Evolutionary conservation across 495 filamentous ascomycete species (phyloP), one percentile per base, ranked within the genome.

Genomic region (Emericellopsis terricola): DNA sequence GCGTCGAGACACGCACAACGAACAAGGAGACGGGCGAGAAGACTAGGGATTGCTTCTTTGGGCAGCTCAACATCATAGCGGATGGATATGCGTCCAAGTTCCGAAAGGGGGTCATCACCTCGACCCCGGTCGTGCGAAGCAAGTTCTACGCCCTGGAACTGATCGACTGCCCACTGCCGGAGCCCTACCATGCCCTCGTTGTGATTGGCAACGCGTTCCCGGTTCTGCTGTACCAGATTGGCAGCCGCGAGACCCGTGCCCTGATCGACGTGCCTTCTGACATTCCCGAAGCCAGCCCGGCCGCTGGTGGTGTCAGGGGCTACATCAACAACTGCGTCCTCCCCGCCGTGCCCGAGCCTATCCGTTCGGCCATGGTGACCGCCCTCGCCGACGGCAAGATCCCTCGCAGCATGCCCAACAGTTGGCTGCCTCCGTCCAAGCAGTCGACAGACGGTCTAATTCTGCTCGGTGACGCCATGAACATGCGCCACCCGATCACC

Each of bases 61-160:
- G 71, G 28, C 56, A 73, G 33, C 68, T 96, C 28, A 96, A 85
- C 15, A 75, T 96, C 40, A 68, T 89, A 29, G 81, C 84, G 14
- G 87, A 97, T 57, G 89, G 89, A 38, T 96, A 96, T 54, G 76
- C 74, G 39, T 91, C 82, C 37, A 87, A 81, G 47, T 94, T 96
- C 64, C 76, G 89, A 37, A 89, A 92, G 53, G 60, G 73, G 38
- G 70, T 80, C 48, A 73, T 85, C 45, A 49, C 57, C n/a, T 60
- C 69, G 27, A 56, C 67, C 1, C 82, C 89, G 14, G 55, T 78
- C 40, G 69, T 79, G 13, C 69, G 69, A 32, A 80, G 71, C 37
- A 83, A 83, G 56, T 97, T 97, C 62, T 92, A 76, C 60, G 89
- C 73, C 6, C 65, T 97, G 16, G 89, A 97, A 50, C 66, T 97